A percentile compares a stretch with the other conserved stretches of the same genome.
These are phyloP conservation scores for Viola pubescens DNA, from an alignment of 441 rosid species.

Conservation along the genomic window DNA sequence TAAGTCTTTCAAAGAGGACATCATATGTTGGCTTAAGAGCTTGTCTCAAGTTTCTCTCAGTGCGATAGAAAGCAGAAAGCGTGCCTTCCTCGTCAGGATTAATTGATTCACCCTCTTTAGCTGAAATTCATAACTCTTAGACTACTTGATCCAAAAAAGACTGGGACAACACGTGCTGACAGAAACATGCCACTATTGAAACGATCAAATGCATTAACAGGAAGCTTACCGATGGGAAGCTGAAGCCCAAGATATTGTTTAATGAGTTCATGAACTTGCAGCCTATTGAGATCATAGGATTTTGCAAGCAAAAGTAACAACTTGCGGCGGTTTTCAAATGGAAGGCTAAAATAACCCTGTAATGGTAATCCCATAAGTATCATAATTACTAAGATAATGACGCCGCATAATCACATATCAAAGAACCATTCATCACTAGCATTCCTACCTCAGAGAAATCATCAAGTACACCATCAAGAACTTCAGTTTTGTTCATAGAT, in stretches of 20 bases:
- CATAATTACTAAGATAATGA: neutral
- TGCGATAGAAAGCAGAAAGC: conserved; percentile 65
- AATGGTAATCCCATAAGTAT: neutral
- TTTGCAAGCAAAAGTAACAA: conserved; percentile 60
- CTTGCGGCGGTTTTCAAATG: conserved; percentile 46
- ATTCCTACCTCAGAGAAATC: conserved; percentile 59
- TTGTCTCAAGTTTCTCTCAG: conserved; percentile 76
- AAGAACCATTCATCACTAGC: neutral
- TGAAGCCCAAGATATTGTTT: conserved; percentile 78
- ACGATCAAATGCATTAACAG: neutral
- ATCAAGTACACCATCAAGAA: conserved; percentile 56
- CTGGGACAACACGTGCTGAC: neutral
- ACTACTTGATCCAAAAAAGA: conserved; percentile 11
- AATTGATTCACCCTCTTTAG: conserved; percentile 30
- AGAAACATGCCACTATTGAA: neutral
- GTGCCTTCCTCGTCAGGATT: conserved; percentile 37
- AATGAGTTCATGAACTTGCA: conserved; percentile 62
- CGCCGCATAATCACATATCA: neutral
- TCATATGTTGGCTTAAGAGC: conserved; percentile 75
- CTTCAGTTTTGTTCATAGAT: conserved; percentile 62
- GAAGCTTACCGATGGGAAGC: conserved; percentile 40
- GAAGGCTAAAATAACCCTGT: conserved; percentile 75
- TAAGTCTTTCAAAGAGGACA: conserved; percentile 74
- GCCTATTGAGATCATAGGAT: conserved; percentile 72
- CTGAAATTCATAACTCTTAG: conserved; percentile 26